Base-by-base conservation (phyloP, 495 filamentous ascomycete genomes). In the Aspergillus nidulans region DNA sequence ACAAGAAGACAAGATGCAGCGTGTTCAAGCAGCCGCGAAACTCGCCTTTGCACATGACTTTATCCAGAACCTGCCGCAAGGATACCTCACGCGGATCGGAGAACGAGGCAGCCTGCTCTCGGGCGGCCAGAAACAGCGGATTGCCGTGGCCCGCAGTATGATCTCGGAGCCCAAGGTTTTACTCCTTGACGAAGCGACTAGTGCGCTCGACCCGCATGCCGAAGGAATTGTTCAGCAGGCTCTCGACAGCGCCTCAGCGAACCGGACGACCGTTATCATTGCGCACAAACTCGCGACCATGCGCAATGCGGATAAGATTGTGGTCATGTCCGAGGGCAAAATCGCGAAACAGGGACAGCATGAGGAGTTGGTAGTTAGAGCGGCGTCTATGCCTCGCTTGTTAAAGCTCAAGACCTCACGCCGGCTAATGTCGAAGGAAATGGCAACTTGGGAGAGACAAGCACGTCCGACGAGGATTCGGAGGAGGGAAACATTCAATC, bases 21-120 rank as follows among this genome's bases (percentile, higher is more conserved):
- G 88, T 10, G 82, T 97, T 21, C 75, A 84, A 49, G 81, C 91
- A 19, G 92, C 94, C 19, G 89, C 92, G 15, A 86, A 84, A 62
- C 95, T 88, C 82, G 85, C 94, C 40, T 96, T 96, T 63, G 92
- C 91, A 1, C 91, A 96, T 59, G 91, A 92, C 53, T 97, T 97
- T 65, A 85, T 98, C 63, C 81, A 69, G 15, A 71, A 74, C 16
- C 75, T 97, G 4, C 92, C 92, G 0, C 87, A 97, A 65, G 86
- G 87, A 2, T 97, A 96, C 63, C 83, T 96, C 60, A 97, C 94
- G 0, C 88, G 92, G 55, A 92, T 98, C 49, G 94, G 94, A 49
- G 91, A 97, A 69, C 86, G 92, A 43, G 94, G 94, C 10, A 95
- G 95, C 68, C 70, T 96, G 38, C 78, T 98, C 32, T 92, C 87